These are phyloP conservation scores for Hymenoscyphus scutula DNA, from an alignment of 2,329 filamentous ascomycete genomes.

Conservation along the genomic window DNA sequence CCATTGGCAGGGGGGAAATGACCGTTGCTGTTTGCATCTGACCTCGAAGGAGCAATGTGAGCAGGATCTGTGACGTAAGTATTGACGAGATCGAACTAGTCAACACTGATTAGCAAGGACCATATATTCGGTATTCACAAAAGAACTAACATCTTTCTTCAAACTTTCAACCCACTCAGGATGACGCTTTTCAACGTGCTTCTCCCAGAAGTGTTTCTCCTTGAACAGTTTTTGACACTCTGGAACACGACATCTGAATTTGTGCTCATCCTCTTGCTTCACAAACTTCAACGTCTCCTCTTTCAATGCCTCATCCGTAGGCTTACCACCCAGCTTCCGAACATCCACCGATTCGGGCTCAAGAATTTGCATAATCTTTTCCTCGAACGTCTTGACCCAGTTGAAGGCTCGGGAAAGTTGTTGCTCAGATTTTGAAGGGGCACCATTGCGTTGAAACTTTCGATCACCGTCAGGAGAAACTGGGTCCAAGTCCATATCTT, in stretches of 20 bases:
- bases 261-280: conserved; percentile 96
- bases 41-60: conserved; percentile 89
- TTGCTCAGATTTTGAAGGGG: conserved; percentile 76
- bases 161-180: conserved; percentile 79
- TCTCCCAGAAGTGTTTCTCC: conserved; percentile 94
- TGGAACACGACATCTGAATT: conserved; percentile 93
- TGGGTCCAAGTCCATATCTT: conserved; percentile 54
- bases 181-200: conserved; percentile 96
- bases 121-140: not conserved
- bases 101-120: conserved; percentile 37
- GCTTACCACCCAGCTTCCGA: conserved; percentile 85
- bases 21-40: conserved; percentile 91
- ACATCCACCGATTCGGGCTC: conserved; percentile 87
- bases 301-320: conserved; percentile 78
- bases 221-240: conserved; percentile 98
- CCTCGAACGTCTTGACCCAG: conserved; percentile 98
- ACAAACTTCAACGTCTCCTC: conserved; percentile 85
- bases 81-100: conserved; percentile 83
- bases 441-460: conserved; percentile 60
- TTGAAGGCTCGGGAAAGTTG: conserved; percentile 94
- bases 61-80: conserved; percentile 91
- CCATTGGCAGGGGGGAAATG: conserved; percentile 83
- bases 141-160: conserved; percentile 73
- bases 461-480: conserved; percentile 68
- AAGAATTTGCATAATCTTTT: conserved; percentile 89